Base-by-base conservation (phyloP, 2,329 filamentous ascomycete genomes). In the Ceratocystis lukuohia region DNA sequence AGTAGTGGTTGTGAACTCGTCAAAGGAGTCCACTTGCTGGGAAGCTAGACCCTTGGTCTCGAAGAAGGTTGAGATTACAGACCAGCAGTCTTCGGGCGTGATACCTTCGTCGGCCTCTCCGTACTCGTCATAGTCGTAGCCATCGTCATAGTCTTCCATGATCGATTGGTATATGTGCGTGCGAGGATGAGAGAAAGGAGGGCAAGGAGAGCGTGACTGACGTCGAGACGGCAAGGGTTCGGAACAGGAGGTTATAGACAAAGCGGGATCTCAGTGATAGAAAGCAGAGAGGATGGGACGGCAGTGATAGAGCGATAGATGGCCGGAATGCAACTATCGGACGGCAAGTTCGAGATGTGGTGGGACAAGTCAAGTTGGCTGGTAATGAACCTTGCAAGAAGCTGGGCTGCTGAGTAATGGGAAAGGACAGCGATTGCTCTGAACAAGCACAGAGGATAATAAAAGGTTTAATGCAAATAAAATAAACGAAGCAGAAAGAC, bases 71-170 rank as follows among this genome's bases (percentile, higher is more conserved):
- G 89, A 91, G 75, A 99, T 97, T 73, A 97, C 93, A 70, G 88
- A 89, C 94, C 95, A 99, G 80, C 91, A 96, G 78, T 99, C 95
- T 79, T 97, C 94, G 69, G 92, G 90, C 30, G 92, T 96, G 78
- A 97, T 96, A 71, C 80, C 80, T 68, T 82, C 78, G 69, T 86
- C 84, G 45, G 84, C 86, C 69, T 88, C 85, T 68, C 82, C 84
- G 72, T 88, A 88, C 70, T 85, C 84, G 69, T 87, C 87, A 74
- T 91, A 89, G 69, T 86, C 82, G 75, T 78, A 82, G 10, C 79
- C 77, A 62, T 81, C 79, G 66, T 83, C 81, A 75, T 84, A 83
- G 68, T 81, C 80, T 33, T 80, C 80, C 81, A 84, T 83, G 70
- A 62, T 76, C 72, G 30, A n/a, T 37, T 15, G 30, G 56, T 30